Percentiles rank a stretch among this genome's conserved stretches.
These are phyloP conservation scores for Geotrichum cucujoidarum DNA, from an alignment of 1,139 yeast species.

Conservation along the genomic window DNA sequence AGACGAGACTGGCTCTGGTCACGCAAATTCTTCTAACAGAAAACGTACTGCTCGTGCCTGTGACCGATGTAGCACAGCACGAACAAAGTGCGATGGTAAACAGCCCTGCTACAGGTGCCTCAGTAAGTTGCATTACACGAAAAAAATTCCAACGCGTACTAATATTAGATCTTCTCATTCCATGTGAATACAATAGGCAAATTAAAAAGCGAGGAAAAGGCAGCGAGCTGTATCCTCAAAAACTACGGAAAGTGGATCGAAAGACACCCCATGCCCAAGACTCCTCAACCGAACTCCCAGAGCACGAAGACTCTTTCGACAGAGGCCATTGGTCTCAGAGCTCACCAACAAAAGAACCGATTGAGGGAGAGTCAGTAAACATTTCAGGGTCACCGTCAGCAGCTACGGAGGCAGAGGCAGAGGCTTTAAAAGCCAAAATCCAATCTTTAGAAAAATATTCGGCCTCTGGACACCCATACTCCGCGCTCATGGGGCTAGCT, in stretches of 20 bases:
- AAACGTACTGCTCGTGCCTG: constrained; percentile 38
- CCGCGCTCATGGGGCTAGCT: constrained; percentile 16
- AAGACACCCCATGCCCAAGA: constrained; percentile 3
- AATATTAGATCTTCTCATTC: constrained; percentile 26
- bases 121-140: constrained; percentile 22
- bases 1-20: background rate
- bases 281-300: too few relatives aligned
- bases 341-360: too few relatives aligned
- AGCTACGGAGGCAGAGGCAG: background rate
- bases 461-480: constrained; percentile 5
- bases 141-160: background rate
- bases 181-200: constrained; percentile 38
- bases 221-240: constrained; percentile 27
- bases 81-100: constrained; percentile 42
- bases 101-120: constrained; percentile 39
- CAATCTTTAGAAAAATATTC: background rate
- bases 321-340: too few relatives aligned
- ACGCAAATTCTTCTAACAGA: background rate
- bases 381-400: background rate
- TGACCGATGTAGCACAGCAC: constrained; percentile 39
- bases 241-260: constrained; percentile 13
- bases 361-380: too few relatives aligned
- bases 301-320: too few relatives aligned
- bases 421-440: background rate
- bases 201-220: constrained; percentile 43